Percentiles rank a stretch among this genome's conserved stretches.
Evolutionary conservation across 345 rosid genomes (phyloP).

Genomic region (Streptanthus diversifolius): DNA sequence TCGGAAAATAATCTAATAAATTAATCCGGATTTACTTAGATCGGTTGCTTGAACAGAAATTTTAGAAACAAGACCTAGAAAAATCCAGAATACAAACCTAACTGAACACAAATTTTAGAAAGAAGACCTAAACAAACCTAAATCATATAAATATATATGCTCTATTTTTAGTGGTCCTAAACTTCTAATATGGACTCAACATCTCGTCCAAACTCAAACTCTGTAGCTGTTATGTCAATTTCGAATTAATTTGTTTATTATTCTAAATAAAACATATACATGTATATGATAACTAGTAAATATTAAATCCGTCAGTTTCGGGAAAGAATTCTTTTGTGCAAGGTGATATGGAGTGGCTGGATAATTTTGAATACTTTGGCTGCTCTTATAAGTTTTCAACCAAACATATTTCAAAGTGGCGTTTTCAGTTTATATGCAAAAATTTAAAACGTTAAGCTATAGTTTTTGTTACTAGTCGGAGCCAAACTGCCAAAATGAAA

Average conservation of each 20-base stretch:
- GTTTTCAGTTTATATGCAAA: not conserved
- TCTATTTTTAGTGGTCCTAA: not conserved
- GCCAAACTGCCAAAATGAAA: not conserved
- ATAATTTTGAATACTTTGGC: not conserved
- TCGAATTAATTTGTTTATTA: not conserved
- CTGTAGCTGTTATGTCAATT: not conserved
- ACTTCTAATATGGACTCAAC: not conserved
- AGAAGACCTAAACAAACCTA: constrained; percentile 10
- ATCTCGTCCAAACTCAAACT: not conserved
- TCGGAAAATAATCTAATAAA: not conserved
- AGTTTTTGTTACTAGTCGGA: not conserved
- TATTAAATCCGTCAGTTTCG: not conserved
- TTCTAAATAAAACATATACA: not conserved
- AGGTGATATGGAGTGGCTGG: not conserved
- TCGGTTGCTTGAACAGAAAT: not conserved
- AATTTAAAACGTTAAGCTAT: not conserved
- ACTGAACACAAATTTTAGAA: not conserved
- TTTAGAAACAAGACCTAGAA: constrained; percentile 8
- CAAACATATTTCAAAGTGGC: not conserved
- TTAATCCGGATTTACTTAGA: not conserved
- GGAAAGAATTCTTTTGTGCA: not conserved
- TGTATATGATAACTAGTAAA: not conserved
- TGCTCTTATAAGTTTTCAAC: not conserved
- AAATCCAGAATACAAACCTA: constrained; percentile 10
- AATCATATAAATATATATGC: not conserved